Evolutionary conservation across 805 yeast genomes (phyloP), one percentile per base, ranked within the genome.

Genomic region (Danielia reshetovae): DNA sequence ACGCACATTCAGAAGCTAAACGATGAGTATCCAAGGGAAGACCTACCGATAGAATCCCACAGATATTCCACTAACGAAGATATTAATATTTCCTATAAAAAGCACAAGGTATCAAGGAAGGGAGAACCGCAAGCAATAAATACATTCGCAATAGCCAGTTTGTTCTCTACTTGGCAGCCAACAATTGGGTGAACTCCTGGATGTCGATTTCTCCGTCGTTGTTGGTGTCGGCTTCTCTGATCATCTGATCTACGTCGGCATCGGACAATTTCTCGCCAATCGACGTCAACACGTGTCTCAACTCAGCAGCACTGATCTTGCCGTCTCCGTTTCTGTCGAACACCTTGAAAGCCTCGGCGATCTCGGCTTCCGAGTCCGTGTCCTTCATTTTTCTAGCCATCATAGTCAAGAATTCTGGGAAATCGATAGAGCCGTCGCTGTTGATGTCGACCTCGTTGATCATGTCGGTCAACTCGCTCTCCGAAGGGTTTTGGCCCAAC

Each of bases 191-290:
- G 60, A 93, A 93, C 70, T 93, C 98, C 57, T 85, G 86, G 62
- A 93, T 93, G 60, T 93, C 94, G 56, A 93, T 93, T 67, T 87
- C 96, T 40, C 98, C 98, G 49, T 94, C 96, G 45, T 95, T 90
- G 62, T 86, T 87, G 44, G 90, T 80, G 56, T 84, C 94, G 36
- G 97, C 97, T 62, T 93, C 98, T 57, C 83, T 80, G 57, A 93
- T 77, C 97, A 93, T 93, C 64, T 88, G 95, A 54, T 87, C 94
- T 34, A 94, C 97, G 65, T 93, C 98, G 35, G 90, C 94, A 52
- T 93, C 98, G 13, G 95, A 81, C 52, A 93, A 76, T 62, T 86
- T 88, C 67, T 93, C 98, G 55, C 98, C 98, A 59, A 93, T 93
- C 7, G 97, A 86, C 31, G 97, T 93, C 64, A 93, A 79, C 30